Percentiles rank a stretch among this genome's conserved stretches.
Conservation (phyloP, 2,329 filamentous ascomycete genomes). For the Paraconiothyrium sp. region DNA sequence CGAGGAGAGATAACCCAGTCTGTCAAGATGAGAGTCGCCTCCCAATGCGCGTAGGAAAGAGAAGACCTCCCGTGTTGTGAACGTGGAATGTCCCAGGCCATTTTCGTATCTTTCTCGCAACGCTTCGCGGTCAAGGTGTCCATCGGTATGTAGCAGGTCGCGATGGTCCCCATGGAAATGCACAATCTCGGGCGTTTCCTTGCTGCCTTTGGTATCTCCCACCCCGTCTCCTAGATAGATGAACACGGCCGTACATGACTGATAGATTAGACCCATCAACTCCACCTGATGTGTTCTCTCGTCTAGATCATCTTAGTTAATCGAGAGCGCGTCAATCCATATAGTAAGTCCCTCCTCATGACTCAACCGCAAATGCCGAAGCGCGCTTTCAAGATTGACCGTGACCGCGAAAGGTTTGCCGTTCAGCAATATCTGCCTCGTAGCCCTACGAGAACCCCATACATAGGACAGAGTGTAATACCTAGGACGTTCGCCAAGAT, state of each 20-base stretch:
- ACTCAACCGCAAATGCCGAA: slow-evolving; percentile 22
- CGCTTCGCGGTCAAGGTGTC: background rate
- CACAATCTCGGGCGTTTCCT: background rate
- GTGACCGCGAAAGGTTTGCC: slow-evolving; percentile 18
- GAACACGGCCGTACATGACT: slow-evolving; percentile 18
- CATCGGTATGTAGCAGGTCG: background rate
- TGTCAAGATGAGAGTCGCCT: background rate
- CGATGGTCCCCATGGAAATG: slow-evolving; percentile 4
- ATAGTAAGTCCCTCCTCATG: slow-evolving; percentile 16
- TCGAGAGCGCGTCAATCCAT: slow-evolving; percentile 34
- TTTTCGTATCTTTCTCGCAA: background rate
- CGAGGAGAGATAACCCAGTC: background rate
- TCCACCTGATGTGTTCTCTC: slow-evolving; percentile 30
- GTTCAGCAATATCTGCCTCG: slow-evolving; percentile 14
- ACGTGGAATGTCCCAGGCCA: background rate
- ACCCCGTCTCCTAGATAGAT: slow-evolving; percentile 26
- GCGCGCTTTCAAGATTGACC: slow-evolving; percentile 25
- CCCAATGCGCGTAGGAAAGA: slow-evolving; percentile 3
- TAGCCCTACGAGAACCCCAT: slow-evolving; percentile 21
- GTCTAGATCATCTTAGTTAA: slow-evolving; percentile 25
- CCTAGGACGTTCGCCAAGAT: slow-evolving; percentile 7
- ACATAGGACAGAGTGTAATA: slow-evolving; percentile 29
- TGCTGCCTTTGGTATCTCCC: background rate
- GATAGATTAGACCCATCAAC: slow-evolving; percentile 30
- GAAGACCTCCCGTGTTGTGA: background rate